Base-by-base conservation (phyloP, 208 protist genomes). In the Porcisia deanei region DNA sequence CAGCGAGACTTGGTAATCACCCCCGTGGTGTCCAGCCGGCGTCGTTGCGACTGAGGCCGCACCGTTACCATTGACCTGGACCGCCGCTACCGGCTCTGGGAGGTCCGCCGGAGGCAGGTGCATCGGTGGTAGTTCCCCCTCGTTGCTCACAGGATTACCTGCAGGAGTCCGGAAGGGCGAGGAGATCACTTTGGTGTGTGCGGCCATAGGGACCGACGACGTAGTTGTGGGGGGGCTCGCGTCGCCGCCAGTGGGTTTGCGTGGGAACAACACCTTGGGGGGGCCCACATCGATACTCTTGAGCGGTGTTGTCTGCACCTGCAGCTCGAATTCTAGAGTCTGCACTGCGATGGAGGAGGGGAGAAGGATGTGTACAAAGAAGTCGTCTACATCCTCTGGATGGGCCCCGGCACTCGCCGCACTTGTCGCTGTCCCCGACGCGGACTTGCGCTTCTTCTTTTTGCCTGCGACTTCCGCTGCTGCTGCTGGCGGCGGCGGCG, bases 381-480 rank as follows among this genome's bases (percentile, higher is more conserved):
- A 94, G 74, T 94, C 89, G 16, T 94, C 86, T 54, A 90, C 81
- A 66, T 93, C 89, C 22, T 73, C 77, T 22, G 77, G 69, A 25
- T 77, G 77, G n/a, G 73, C 70, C 0, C 63, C 73, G 14, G 67
- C 47, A 1, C 25, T 61, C 4, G 45, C 69, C 7, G 37, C 71
- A 57, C 41, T 69, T 3, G 64, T 30, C 52, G 69, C 34, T 37
- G 30, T 37, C 45, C 61, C 57, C 45, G 49, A 52, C 18, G 8
- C 57, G 20, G 75, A 41, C 80, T 76, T 79, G 22, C 69, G 57
- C 65, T 76, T 77, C 77, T 75, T 73, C 61, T 75, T 78, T 76
- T 80, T 87, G 63, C 61, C 77, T 45, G 55, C 71, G 59, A 61
- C 68, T 55, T 68, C 75, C 45, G 25, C 81, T 43, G 47, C 73